phyloP scores from a whole-genome alignment of 1,139 yeast species.

The Suhomyces bokatorum region DNA sequence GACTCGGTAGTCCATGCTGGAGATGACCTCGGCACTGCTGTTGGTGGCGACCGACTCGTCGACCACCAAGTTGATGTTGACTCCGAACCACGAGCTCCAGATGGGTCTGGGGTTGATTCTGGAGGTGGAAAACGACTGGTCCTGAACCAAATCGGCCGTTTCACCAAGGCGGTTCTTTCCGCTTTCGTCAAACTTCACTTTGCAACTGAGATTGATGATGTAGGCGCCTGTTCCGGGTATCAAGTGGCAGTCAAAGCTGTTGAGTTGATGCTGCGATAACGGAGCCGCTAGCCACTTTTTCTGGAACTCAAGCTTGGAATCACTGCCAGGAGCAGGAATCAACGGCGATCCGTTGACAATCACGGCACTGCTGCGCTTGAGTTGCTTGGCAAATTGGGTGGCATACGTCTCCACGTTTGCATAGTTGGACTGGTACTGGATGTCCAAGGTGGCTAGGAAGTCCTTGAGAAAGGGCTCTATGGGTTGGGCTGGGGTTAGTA shows the following conservation, averaged over 20 bases:
- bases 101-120: conserved; percentile 30
- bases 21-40: conserved; percentile 47
- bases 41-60: conserved; percentile 54
- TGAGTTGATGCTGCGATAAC: conserved; percentile 59
- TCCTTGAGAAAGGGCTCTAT: conserved; percentile 48
- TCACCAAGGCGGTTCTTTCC: conserved; percentile 66
- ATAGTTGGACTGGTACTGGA: conserved; percentile 30
- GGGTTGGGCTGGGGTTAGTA: conserved; percentile 37
- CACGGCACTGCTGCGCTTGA: conserved; percentile 50
- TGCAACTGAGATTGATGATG: conserved; percentile 57
- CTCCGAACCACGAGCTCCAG: conserved; percentile 75
- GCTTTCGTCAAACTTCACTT: conserved; percentile 72
- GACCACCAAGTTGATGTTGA: conserved; percentile 55
- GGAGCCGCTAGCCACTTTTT: conserved; percentile 67
- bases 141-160: conserved; percentile 46
- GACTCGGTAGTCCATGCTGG: conserved; percentile 63
- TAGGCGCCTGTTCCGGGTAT: conserved; percentile 68
- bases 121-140: conserved; percentile 15
- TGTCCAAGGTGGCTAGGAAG: conserved; percentile 40
- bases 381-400: conserved; percentile 48
- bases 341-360: conserved; percentile 69
- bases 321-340: conserved; percentile 33
- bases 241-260: conserved; percentile 64
- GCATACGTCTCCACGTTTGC: conserved; percentile 52
- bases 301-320: conserved; percentile 59